phyloP scores from a whole-genome alignment of 371 early-diverging fungal genomes.

The Mucor sp. region DNA sequence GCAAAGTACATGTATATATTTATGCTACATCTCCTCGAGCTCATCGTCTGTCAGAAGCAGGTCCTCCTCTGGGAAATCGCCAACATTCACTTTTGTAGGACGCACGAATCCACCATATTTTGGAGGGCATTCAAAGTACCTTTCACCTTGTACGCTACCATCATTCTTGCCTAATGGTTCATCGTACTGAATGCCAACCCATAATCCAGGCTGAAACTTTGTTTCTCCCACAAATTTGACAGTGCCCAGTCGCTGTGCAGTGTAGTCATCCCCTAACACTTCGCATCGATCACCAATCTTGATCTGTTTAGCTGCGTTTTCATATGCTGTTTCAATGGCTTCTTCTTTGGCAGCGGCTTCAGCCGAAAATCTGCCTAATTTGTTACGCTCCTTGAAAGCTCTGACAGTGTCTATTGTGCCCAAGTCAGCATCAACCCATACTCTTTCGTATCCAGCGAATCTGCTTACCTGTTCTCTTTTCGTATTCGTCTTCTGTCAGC shows the following conservation, averaged over 20 bases:
- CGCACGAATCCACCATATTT: constrained; percentile 89
- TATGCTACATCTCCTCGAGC: constrained; percentile 56
- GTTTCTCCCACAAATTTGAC: constrained; percentile 80
- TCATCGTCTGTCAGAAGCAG: constrained; percentile 48
- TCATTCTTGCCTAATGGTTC: constrained; percentile 96
- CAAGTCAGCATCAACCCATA: neutral
- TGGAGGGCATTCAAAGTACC: constrained; percentile 74
- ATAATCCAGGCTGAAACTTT: constrained; percentile 83
- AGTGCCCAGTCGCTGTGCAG: constrained; percentile 69
- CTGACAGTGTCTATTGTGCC: constrained; percentile 74
- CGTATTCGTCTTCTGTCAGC: constrained; percentile 85
- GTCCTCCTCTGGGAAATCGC: constrained; percentile 84
- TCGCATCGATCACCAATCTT: constrained; percentile 85
- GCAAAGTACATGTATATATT: neutral
- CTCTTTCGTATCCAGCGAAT: constrained; percentile 23
- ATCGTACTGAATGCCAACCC: constrained; percentile 96
- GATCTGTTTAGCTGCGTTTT: constrained; percentile 59
- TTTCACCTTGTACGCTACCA: constrained; percentile 80
- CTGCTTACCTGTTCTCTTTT: constrained; percentile 61
- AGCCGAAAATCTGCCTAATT: constrained; percentile 85
- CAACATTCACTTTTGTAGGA: constrained; percentile 82
- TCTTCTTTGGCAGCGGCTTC: constrained; percentile 31
- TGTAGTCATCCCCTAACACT: constrained; percentile 58
- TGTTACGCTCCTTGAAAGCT: constrained; percentile 87
- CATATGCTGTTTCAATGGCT: constrained; percentile 39